Evolutionary conservation across 2,329 filamentous ascomycete genomes (phyloP), one percentile per base, ranked within the genome.

Genomic region (Cladosporium velox): DNA sequence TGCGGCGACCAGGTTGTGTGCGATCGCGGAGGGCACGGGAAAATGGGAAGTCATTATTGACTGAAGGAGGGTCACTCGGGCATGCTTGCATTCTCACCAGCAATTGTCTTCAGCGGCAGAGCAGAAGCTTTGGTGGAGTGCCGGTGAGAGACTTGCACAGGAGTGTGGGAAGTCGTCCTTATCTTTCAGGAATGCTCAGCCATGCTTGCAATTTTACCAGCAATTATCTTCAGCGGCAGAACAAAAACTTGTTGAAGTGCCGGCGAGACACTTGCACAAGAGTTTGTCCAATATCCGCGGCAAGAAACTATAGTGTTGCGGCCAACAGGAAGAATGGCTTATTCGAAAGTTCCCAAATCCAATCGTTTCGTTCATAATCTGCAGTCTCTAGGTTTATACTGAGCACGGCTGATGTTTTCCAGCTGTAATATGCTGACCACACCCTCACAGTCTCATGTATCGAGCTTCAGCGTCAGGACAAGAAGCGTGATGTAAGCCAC

Each of bases 401-500:
- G 6, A 44, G n/a, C 18, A 44, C 41, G 18, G 4, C 6, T 18
- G n/a, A 24, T 47, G 3, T 21, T 12, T 12, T 6, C n/a, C 5
- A 12, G 41, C n/a, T 4, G 41, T 47, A n/a, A 4, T 12, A 4
- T 11, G n/a, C 10, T 47, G 7, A 4, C n/a, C 41, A 47, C 21
- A 12, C 10, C 41, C 7, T 21, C 10, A 10, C 8, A 12, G 41
- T 12, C n/a, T 47, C 52, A 64, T 41, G 24, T 34, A 30, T 69
- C 67, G 18, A 88, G 76, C 68, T 80, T 81, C 72, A 88, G 70
- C 4, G 86, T 89, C 72, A 90, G 78, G 34, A 84, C 84, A 68
- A 90, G 79, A 71, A 90, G 78, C 66, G 81, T 86, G 30, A 84
- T 79, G 73, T 89, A 90, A 30, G 87, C 87, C 14, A 85, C 86